Conservation (phyloP, 1,139 yeast species). For the Candida tetrigidarum region DNA sequence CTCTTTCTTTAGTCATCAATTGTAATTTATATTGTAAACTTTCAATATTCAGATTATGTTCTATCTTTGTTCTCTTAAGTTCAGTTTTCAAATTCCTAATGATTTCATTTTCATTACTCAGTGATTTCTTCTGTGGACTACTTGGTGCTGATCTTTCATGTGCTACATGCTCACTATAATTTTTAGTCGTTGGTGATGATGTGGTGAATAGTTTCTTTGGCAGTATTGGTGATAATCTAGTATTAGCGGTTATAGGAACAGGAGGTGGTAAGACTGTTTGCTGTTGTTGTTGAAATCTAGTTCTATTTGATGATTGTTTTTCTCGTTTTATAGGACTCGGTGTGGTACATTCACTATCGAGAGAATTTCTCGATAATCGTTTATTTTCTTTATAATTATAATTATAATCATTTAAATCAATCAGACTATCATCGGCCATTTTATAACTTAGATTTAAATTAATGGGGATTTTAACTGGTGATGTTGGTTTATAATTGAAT, state of each 20-base stretch:
- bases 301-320: background rate
- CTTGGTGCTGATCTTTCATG: slow-evolving; percentile 9
- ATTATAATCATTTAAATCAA: background rate
- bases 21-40: slow-evolving; percentile 2
- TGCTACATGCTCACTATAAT: slow-evolving; percentile 7
- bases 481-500: background rate
- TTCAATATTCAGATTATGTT: slow-evolving; percentile 1
- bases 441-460: background rate
- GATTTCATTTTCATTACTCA: background rate
- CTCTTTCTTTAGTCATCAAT: slow-evolving; percentile 1
- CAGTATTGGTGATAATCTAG: slow-evolving; percentile 6
- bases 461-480: background rate
- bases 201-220: slow-evolving; percentile 4
- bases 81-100: background rate
- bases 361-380: background rate
- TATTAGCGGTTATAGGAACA: background rate
- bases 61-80: background rate
- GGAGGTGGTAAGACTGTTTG: background rate
- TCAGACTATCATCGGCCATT: slow-evolving; percentile 9
- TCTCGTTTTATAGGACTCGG: slow-evolving; percentile 3
- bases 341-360: background rate
- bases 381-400: background rate
- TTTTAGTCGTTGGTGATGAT: slow-evolving; percentile 12
- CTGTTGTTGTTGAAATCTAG: background rate
- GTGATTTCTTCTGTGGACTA: slow-evolving; percentile 6